Base-by-base conservation (phyloP, 2,329 filamentous ascomycete species). In the Didymella keratinophila region DNA sequence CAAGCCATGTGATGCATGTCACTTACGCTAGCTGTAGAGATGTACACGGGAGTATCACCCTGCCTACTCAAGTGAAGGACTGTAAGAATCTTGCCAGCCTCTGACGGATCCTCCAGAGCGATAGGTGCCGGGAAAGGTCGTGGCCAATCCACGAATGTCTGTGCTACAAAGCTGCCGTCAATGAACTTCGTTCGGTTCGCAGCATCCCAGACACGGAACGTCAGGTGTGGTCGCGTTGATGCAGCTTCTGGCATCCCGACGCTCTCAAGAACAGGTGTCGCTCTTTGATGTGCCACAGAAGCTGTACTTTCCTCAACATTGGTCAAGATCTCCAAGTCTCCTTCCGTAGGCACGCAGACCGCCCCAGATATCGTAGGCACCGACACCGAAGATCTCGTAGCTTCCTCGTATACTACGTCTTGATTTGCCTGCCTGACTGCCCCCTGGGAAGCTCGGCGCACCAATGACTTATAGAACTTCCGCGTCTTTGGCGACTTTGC, bases 141-240 rank as follows among this genome's bases (percentile, higher is more conserved):
- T 1, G 42, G 51, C 51, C 51, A 53, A 23, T 39, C 32, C 1
- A 54, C 2, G 20, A 54, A 54, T 2, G 43, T 14, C 18, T 47
- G n/a, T 1, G 62, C 60, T 0, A 60, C 23, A 2, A 68, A 68
- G 0, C 53, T 55, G 0, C n/a, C 30, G 3, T 61, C 46, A 12
- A 43, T 32, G 25, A 61, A 65, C 2, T 18, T 39, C 0, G 58
- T 60, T 1, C 57, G 18, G 11, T 46, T 63, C 0, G 43, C 37
- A 0, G 20, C 27, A n/a, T 66, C 63, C 56, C 59, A 67, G 0
- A 62, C 61, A 0, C 60, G 34, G 18, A 61, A 63, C 2, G 14
- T 23, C 1, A 63, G 36, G n/a, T 50, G 39, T 0, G 49, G 50
- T 41, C 20, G 36, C 1, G 1, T 6, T 3, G 25, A 20, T 8